These are phyloP conservation scores for Leishmania turanica DNA, from an alignment of 208 protist genomes.

Conservation along the genomic window DNA sequence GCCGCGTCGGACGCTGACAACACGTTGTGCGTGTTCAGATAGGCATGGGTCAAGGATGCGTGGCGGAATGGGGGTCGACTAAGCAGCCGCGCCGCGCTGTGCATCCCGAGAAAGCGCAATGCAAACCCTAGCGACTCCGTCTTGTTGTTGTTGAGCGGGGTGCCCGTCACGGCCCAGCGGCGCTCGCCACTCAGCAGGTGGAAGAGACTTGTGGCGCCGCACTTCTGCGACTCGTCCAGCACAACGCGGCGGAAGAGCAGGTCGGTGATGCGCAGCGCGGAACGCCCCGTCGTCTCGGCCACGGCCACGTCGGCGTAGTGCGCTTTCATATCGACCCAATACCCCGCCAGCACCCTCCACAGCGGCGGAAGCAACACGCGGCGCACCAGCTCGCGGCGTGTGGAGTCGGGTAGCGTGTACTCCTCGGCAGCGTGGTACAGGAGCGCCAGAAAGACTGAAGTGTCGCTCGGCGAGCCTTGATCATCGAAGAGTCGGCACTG, in stretches of 20 bases:
- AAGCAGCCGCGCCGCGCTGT: slow-evolving; percentile 14
- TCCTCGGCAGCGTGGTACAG: slow-evolving; percentile 2
- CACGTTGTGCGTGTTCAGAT: not conserved
- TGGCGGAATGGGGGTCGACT: not conserved
- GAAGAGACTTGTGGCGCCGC: slow-evolving; percentile 27
- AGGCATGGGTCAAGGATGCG: not conserved
- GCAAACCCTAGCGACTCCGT: slow-evolving; percentile 28
- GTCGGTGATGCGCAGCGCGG: slow-evolving; percentile 33
- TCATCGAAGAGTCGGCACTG: slow-evolving; percentile 2
- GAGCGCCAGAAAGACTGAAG: slow-evolving; percentile 1
- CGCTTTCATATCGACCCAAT: slow-evolving; percentile 14
- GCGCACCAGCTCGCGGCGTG: slow-evolving; percentile 19
- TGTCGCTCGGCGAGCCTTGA: not conserved
- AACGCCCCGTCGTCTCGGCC: slow-evolving; percentile 14
- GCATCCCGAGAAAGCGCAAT: slow-evolving; percentile 33
- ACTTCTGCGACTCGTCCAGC: slow-evolving; percentile 68
- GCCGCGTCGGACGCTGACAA: not conserved
- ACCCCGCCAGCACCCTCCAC: slow-evolving; percentile 11
- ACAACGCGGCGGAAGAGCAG: slow-evolving; percentile 58
- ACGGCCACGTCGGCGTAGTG: slow-evolving; percentile 17
- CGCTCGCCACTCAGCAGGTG: slow-evolving; percentile 37
- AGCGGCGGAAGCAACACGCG: slow-evolving; percentile 27
- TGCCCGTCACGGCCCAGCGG: slow-evolving; percentile 62
- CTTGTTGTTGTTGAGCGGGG: slow-evolving; percentile 61
- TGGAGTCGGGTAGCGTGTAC: slow-evolving; percentile 7